Percentiles rank a stretch among this genome's conserved stretches.
Evolutionary conservation across 306 rosid species (phyloP).

Genomic region (Vachellia collinsii): DNA sequence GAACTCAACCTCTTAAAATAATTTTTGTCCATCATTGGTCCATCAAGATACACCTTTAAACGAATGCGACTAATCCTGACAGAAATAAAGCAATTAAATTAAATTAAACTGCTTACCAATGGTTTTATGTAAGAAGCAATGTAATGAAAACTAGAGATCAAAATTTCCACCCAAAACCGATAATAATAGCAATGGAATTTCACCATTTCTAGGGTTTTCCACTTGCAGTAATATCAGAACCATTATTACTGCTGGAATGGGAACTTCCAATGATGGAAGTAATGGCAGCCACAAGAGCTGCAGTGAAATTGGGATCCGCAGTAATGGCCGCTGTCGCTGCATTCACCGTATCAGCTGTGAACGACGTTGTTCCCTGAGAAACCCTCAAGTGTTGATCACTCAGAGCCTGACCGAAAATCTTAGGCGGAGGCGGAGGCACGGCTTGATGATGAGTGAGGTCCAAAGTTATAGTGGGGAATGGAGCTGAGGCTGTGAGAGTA

Average conservation of each 20-base stretch:
- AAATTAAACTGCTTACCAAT: background rate
- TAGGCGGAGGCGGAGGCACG: background rate
- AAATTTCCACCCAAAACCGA: no score
- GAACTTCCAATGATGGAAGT: constrained; percentile 54
- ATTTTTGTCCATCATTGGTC: background rate
- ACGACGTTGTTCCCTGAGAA: background rate
- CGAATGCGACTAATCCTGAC: no score
- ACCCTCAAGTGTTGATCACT: constrained; percentile 32
- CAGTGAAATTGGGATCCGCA: constrained; percentile 64
- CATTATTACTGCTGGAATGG: constrained; percentile 27
- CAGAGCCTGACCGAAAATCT: constrained; percentile 32
- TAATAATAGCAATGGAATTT: background rate
- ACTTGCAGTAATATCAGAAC: background rate
- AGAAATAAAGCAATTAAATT: no score
- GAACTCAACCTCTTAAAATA: no score
- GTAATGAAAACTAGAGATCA: no score
- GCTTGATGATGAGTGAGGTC: constrained; percentile 49
- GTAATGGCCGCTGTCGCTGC: constrained; percentile 64
- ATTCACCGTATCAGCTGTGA: constrained; percentile 6
- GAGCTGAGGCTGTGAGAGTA: constrained; percentile 73
- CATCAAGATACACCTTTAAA: no score
- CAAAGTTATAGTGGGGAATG: constrained; percentile 76
- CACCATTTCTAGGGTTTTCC: background rate
- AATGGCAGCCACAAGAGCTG: constrained; percentile 66
- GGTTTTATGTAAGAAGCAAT: no score